Evolutionary conservation across 768 basidiomycete genomes (phyloP), one percentile per base, ranked within the genome.

Genomic region (Termitomyces sp.): DNA sequence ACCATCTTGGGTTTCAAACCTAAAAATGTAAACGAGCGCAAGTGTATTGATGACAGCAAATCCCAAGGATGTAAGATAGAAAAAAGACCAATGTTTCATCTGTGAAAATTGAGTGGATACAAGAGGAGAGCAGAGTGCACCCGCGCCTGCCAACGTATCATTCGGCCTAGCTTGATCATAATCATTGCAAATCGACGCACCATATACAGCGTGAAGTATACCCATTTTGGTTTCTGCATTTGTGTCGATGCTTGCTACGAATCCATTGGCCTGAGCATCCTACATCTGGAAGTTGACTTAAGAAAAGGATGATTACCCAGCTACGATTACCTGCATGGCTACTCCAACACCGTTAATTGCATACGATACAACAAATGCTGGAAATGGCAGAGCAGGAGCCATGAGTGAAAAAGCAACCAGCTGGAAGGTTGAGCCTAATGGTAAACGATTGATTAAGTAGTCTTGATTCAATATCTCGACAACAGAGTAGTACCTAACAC

Each of bases 91-190:
- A 41, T 74, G 77, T 0, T 62, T 68, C 20, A 81, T 63, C 53
- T 82, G 81, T 1, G 89, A 76, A 61, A 95, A 94, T 58, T 92
- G 88, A 0, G 93, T 94, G 0, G 92, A 80, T 0, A 87, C 83
- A 16, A 95, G 77, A 1, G 94, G 93, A 0, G 92, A 69, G 6
- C 74, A 74, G 12, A 90, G 72, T 2, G 88, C 88, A 2, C 88
- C 88, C 0, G 79, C 71, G 14, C 88, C 87, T 89, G 32, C 6
- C 1, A 37, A 43, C 48, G 4, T 20, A 26, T 18, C 10, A 0
- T 6, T 39, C 6, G 18, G n/a, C 24, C 26, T 8, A 32, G 1
- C 26, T 26, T 36, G 24, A 6, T 26, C 18, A 10, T n/a, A 2
- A 12, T n/a, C 2, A 9, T 26, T 27, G 12, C 9, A 48, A 4